phyloP scores from a whole-genome alignment of 2,329 filamentous ascomycete species.

The Cercospora citrullina region DNA sequence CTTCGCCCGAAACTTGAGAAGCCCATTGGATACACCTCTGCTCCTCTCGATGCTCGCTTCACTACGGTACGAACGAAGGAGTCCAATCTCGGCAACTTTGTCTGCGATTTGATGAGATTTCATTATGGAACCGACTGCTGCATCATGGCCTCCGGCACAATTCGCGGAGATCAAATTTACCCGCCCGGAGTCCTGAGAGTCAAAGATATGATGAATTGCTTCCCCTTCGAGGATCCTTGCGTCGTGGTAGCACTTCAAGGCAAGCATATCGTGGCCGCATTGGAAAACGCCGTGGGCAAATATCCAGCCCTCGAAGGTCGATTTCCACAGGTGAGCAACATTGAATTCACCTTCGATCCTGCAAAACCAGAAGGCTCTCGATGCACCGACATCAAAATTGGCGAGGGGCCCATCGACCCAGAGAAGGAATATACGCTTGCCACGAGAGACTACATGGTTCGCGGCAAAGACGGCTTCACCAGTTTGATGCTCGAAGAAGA shows the following conservation, averaged over 20 bases:
- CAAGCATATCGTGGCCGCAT: conserved; percentile 69
- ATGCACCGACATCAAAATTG: conserved; percentile 63
- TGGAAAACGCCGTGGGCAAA: conserved; percentile 79
- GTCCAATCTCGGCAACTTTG: conserved; percentile 86
- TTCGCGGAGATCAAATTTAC: conserved; percentile 86
- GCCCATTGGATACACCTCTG: conserved; percentile 78
- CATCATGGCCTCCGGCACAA: conserved; percentile 82
- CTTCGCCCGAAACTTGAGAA: conserved; percentile 77
- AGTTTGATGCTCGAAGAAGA: conserved; percentile 73
- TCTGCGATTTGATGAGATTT: conserved; percentile 85
- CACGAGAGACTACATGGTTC: conserved; percentile 84
- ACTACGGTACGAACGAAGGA: conserved; percentile 74
- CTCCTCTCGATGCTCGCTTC: conserved; percentile 82
- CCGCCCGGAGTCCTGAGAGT: conserved; percentile 74
- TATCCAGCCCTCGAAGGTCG: conserved; percentile 81
- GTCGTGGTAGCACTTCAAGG: conserved; percentile 74
- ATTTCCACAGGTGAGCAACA: conserved; percentile 85
- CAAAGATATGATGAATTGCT: conserved; percentile 55
- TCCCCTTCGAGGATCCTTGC: conserved; percentile 88
- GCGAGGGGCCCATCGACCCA: conserved; percentile 60
- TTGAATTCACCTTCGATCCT: conserved; percentile 71
- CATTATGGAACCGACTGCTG: conserved; percentile 80
- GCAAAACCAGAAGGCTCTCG: conserved; percentile 60
- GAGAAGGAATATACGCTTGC: conserved; percentile 69
- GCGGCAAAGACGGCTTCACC: conserved; percentile 74